Evolutionary conservation across 169 alveolate species (phyloP).

Genomic region (Plasmodium malariae): DNA sequence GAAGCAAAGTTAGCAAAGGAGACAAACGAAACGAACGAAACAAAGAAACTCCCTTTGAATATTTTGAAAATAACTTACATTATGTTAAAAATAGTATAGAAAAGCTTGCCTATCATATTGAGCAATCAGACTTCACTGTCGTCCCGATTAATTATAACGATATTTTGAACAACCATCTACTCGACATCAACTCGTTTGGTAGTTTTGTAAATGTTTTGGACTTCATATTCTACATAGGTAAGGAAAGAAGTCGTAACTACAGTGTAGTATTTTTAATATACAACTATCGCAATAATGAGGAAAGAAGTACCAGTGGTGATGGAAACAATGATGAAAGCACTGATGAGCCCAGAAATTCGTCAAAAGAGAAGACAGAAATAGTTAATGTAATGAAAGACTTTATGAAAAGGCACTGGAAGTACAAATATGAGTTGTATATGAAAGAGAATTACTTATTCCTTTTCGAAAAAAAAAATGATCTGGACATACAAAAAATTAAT

Average conservation of each 20-base stretch:
- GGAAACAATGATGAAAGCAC: background rate
- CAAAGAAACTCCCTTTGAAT: slow-evolving; percentile 34
- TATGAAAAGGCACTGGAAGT: slow-evolving; percentile 36
- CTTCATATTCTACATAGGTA: background rate
- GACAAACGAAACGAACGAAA: background rate
- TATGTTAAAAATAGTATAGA: slow-evolving; percentile 13
- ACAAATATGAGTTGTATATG: slow-evolving; percentile 9
- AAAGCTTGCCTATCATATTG: slow-evolving; percentile 1
- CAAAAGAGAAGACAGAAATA: slow-evolving; percentile 42
- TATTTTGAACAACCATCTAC: slow-evolving; percentile 45
- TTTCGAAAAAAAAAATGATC: slow-evolving; percentile 12
- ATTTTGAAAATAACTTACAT: slow-evolving; percentile 31
- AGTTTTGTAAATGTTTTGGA: slow-evolving; percentile 30
- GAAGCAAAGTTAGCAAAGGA: background rate
- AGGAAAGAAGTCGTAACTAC: slow-evolving; percentile 2
- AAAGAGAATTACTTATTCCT: slow-evolving; percentile 19
- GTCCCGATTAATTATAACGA: slow-evolving; percentile 69
- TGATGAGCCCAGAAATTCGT: too few species aligned
- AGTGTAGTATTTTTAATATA: slow-evolving; percentile 36
- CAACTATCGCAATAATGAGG: slow-evolving; percentile 25
- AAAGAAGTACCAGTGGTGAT: too few species aligned
- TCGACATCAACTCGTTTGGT: slow-evolving; percentile 32
- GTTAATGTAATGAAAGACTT: slow-evolving; percentile 1
- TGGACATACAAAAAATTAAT: slow-evolving; percentile 12
- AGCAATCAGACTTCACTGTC: slow-evolving; percentile 17